These are phyloP conservation scores for Phytophthora vignae DNA, from an alignment of 352 stramenopile species.

Conservation along the genomic window DNA sequence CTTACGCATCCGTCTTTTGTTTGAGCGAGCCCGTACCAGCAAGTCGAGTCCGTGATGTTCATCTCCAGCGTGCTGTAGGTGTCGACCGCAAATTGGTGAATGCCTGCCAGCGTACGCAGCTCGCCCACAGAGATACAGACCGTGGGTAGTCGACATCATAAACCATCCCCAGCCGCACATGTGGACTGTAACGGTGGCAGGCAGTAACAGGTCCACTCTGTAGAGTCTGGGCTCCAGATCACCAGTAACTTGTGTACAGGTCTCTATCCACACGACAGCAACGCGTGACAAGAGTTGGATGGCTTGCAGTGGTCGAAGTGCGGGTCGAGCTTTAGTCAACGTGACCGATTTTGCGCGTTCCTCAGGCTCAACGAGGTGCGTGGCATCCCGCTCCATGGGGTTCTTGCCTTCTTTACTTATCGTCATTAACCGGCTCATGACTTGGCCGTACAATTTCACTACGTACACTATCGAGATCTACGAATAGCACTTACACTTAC, in stretches of 20 bases:
- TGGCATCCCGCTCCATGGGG: background rate
- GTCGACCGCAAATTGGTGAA: constrained; percentile 15
- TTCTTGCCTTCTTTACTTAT: constrained; percentile 1
- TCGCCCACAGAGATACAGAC: background rate
- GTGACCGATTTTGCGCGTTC: constrained; percentile 11
- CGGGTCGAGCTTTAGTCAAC: constrained; percentile 6
- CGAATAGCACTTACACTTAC: constrained; percentile 5
- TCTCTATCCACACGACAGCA: constrained; percentile 13
- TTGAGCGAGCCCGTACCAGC: constrained; percentile 29
- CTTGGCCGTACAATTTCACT: background rate
- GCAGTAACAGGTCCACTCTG: constrained; percentile 18
- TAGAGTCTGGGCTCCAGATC: constrained; percentile 6
- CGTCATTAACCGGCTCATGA: background rate
- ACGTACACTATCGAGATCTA: background rate
- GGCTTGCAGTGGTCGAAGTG: constrained; percentile 9
- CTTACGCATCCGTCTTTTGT: constrained; percentile 24
- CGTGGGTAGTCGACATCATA: constrained; percentile 5
- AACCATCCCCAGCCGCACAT: constrained; percentile 5
- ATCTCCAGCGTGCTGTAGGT: constrained; percentile 2
- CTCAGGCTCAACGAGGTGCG: background rate
- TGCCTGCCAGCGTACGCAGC: background rate
- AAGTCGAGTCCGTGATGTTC: constrained; percentile 46
- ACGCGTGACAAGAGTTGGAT: constrained; percentile 15
- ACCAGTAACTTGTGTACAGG: background rate
- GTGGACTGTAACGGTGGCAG: constrained; percentile 11